A percentile compares a stretch with the other conserved stretches of the same genome.
Evolutionary conservation across 192 early-diverging fungal species (phyloP).

Genomic region (Jimgerdemannia lactiflua): DNA sequence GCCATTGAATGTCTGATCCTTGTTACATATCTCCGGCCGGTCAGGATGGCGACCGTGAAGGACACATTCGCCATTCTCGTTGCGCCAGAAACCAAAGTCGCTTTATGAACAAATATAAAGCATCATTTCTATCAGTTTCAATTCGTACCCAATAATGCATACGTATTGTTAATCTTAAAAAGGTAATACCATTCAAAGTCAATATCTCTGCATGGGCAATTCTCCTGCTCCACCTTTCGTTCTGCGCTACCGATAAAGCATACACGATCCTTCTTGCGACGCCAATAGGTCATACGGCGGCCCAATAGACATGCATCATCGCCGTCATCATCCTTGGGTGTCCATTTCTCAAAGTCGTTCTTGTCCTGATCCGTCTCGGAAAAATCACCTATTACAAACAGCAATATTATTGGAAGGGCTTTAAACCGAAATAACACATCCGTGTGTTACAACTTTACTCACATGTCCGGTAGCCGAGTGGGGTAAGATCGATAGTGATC

Average conservation of each 20-base stretch:
- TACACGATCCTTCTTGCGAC: conserved; percentile 63
- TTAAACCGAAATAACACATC: too few relatives aligned
- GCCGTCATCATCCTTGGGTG: conserved; percentile 61
- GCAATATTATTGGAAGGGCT: too few relatives aligned
- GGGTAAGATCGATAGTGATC: conserved; percentile 61
- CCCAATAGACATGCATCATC: conserved; percentile 64
- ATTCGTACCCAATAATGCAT: not conserved
- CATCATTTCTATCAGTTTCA: not conserved
- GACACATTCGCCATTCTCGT: conserved; percentile 63
- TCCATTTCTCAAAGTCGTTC: conserved; percentile 92
- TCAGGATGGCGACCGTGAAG: conserved; percentile 71
- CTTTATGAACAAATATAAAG: not conserved
- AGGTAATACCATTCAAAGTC: conserved; percentile 83
- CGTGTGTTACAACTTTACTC: conserved; percentile 19
- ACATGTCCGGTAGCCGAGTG: conserved; percentile 36
- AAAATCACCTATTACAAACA: conserved; percentile 8
- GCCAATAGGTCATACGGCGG: conserved; percentile 60
- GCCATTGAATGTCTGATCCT: conserved; percentile 62
- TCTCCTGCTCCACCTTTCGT: conserved; percentile 40
- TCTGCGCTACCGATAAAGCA: conserved; percentile 72
- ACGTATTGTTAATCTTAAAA: not conserved
- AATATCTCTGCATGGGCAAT: conserved; percentile 69
- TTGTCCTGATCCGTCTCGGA: conserved; percentile 46
- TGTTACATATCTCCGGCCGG: conserved; percentile 67
- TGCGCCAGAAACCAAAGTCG: conserved; percentile 77